phyloP scores from a whole-genome alignment of 179 eudicot species.

The Beta lomatogona region DNA sequence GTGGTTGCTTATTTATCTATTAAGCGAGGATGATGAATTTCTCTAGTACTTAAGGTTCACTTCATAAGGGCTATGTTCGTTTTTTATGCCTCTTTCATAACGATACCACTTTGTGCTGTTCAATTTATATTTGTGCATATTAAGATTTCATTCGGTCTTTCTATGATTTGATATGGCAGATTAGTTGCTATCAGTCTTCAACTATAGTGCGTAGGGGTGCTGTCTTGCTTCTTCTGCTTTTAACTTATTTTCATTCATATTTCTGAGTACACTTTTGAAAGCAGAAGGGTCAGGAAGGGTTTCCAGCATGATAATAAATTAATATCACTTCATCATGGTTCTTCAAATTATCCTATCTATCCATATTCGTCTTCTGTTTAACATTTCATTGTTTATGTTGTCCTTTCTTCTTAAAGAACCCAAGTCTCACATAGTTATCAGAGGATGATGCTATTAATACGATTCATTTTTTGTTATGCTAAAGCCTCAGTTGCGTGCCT shows the following conservation, averaged over 20 bases:
- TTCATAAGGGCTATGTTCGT: background rate
- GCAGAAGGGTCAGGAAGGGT: background rate
- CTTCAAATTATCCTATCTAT: background rate
- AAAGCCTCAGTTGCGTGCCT: background rate
- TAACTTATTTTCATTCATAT: background rate
- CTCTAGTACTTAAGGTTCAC: background rate
- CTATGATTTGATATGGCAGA: background rate
- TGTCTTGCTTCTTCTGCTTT: background rate
- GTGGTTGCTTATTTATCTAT: background rate
- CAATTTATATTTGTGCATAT: background rate
- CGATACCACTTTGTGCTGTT: background rate
- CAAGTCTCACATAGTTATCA: background rate
- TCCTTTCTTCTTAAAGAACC: background rate
- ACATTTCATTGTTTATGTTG: background rate
- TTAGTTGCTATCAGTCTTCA: background rate
- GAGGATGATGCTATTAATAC: background rate
- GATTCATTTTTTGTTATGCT: background rate
- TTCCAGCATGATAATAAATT: background rate
- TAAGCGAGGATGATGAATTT: background rate
- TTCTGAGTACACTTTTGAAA: background rate
- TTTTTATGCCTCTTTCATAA: background rate
- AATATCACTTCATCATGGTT: background rate
- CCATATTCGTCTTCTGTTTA: background rate
- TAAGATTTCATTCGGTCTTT: background rate
- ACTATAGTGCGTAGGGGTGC: background rate